Percentiles rank a stretch among this genome's conserved stretches.
Evolutionary conservation across 108 stramenopile genomes (phyloP).

Genomic region (Cylindrotheca fusiformis): DNA sequence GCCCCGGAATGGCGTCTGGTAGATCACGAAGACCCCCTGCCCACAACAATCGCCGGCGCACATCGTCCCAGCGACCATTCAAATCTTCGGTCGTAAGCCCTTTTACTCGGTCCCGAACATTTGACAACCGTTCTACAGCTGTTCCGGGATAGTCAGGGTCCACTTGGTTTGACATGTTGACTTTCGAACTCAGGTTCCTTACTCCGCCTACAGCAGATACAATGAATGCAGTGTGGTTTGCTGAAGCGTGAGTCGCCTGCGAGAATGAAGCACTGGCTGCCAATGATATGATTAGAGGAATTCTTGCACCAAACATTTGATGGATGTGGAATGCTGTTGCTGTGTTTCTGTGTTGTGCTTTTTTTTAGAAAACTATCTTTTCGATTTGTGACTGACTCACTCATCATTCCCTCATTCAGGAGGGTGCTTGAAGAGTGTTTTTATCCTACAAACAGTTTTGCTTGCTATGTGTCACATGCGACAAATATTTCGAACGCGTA

Average conservation of each 20-base stretch:
- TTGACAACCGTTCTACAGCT: conserved; percentile 61
- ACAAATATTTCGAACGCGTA: no score
- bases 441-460: no score
- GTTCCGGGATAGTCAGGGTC: conserved; percentile 74
- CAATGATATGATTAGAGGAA: conserved; percentile 19
- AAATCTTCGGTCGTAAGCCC: conserved; percentile 44
- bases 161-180: conserved; percentile 2
- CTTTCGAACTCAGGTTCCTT: background rate
- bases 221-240: conserved; percentile 20
- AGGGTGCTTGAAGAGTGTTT: no score
- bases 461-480: no score
- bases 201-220: conserved; percentile 14
- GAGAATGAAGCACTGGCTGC: conserved; percentile 12
- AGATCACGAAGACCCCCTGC: conserved; percentile 87
- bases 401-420: no score
- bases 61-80: conserved; percentile 69
- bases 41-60: conserved; percentile 83
- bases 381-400: no score
- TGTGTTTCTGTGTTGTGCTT: no score
- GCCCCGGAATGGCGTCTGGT: conserved; percentile 64
- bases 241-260: background rate
- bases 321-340: no score
- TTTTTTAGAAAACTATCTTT: no score
- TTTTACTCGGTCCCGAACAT: conserved; percentile 62
- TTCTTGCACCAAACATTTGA: background rate